Percentiles rank a stretch among this genome's conserved stretches.
phyloP scores from a whole-genome alignment of 2,329 filamentous ascomycete species.

The Neoscytalidium dimidiatum region DNA sequence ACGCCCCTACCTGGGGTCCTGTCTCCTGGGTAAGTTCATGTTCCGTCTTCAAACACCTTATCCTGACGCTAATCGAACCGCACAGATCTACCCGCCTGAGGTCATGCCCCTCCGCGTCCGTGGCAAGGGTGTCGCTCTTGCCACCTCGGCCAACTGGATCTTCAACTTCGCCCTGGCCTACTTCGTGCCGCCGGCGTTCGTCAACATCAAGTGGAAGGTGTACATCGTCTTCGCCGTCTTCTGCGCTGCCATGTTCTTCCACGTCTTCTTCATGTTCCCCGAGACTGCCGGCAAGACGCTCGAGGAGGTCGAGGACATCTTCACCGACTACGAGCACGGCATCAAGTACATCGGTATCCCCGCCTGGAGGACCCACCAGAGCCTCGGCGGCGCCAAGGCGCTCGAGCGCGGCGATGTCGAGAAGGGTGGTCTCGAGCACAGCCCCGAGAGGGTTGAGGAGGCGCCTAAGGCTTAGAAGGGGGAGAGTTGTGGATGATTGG shows the following conservation, averaged over 20 bases:
- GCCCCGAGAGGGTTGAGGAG: constrained; percentile 27
- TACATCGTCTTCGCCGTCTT: constrained; percentile 78
- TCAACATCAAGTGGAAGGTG: constrained; percentile 60
- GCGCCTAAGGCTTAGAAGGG: constrained; percentile 2
- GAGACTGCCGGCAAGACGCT: constrained; percentile 74
- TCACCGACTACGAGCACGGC: constrained; percentile 45
- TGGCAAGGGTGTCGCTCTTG: constrained; percentile 63
- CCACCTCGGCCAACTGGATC: constrained; percentile 63
- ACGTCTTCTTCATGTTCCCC: constrained; percentile 67
- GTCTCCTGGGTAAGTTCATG: constrained; percentile 45
- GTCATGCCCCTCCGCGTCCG: constrained; percentile 64
- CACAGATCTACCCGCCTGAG: constrained; percentile 59
- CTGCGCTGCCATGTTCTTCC: constrained; percentile 67
- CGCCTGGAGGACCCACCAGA: constrained; percentile 56
- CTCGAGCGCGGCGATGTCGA: constrained; percentile 30
- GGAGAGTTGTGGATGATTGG: not conserved
- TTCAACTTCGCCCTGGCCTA: constrained; percentile 55
- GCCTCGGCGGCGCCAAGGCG: constrained; percentile 27
- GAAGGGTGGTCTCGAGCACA: constrained; percentile 23
- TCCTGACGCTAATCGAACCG: not conserved
- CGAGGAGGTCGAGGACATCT: constrained; percentile 76
- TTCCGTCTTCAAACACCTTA: not conserved
- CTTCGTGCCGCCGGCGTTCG: constrained; percentile 60
- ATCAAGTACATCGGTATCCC: constrained; percentile 52
- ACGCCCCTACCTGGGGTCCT: constrained; percentile 65